Evolutionary conservation across 805 yeast genomes (phyloP).

Genomic region (Candida nemodendra): DNA sequence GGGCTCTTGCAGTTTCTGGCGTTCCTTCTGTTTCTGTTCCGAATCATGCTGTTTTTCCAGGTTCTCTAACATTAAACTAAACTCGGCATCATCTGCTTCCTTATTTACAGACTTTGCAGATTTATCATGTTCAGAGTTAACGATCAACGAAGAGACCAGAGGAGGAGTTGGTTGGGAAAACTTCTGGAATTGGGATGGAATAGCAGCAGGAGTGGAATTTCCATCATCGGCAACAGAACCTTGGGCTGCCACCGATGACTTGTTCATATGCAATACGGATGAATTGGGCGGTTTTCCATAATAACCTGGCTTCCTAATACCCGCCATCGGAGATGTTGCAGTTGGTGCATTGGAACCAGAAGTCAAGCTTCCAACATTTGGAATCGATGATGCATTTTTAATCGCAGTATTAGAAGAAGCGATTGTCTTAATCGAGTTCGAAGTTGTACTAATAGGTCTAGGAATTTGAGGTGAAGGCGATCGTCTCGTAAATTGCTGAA

Average conservation of each 20-base stretch:
- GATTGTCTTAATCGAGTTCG: slow-evolving; percentile 18
- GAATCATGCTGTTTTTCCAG: slow-evolving; percentile 19
- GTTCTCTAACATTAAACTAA: slow-evolving; percentile 23
- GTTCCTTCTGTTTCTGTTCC: slow-evolving; percentile 10
- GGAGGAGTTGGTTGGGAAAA: slow-evolving; percentile 22
- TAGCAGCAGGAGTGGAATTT: slow-evolving; percentile 5
- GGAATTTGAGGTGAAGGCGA: slow-evolving; percentile 11
- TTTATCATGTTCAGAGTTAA: neutral
- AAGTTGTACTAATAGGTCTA: slow-evolving; percentile 16
- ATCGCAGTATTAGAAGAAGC: slow-evolving; percentile 9
- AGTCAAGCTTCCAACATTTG: slow-evolving; percentile 2
- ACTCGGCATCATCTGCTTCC: slow-evolving; percentile 19
- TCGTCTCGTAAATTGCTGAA: slow-evolving; percentile 15
- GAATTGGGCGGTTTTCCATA: slow-evolving; percentile 24
- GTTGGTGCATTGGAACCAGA: slow-evolving; percentile 15
- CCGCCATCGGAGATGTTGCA: slow-evolving; percentile 20
- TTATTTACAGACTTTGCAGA: neutral
- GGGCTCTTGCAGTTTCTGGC: slow-evolving; percentile 2
- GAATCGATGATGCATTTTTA: too few relatives aligned
- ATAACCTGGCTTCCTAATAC: slow-evolving; percentile 29
- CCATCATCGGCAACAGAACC: neutral
- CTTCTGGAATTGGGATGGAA: slow-evolving; percentile 17
- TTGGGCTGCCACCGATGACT: slow-evolving; percentile 5
- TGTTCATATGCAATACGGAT: slow-evolving; percentile 1
- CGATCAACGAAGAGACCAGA: slow-evolving; percentile 4